Conservation (phyloP, 805 yeast species). For the Hanseniaspora guilliermondii region DNA sequence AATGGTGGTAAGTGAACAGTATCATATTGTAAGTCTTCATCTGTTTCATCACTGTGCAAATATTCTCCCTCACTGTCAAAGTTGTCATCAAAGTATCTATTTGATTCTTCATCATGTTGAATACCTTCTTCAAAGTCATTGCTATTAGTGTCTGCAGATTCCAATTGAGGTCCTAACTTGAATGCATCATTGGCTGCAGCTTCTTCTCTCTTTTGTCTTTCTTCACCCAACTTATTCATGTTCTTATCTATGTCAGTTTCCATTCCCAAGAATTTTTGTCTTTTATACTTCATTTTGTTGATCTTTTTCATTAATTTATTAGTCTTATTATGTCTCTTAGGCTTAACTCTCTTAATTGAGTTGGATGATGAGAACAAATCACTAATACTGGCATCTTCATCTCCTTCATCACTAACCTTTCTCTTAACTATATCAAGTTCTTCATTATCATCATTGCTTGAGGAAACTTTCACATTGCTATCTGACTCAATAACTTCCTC, state of each 20-base stretch:
- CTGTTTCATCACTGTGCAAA: neutral
- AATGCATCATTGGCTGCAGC: constrained; percentile 35
- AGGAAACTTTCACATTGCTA: neutral
- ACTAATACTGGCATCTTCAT: constrained; percentile 2
- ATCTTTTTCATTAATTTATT: constrained; percentile 20
- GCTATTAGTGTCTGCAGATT: constrained; percentile 14
- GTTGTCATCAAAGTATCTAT: constrained; percentile 7
- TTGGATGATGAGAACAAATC: constrained; percentile 6
- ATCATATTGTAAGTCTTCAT: constrained; percentile 12
- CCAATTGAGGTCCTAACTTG: constrained; percentile 27
- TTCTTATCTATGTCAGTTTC: constrained; percentile 18
- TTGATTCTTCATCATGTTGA: neutral
- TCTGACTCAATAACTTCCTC: constrained; percentile 30
- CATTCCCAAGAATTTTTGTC: constrained; percentile 25
- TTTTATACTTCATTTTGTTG: constrained; percentile 24
- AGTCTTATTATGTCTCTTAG: constrained; percentile 41
- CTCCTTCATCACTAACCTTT: neutral
- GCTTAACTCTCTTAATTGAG: constrained; percentile 8
- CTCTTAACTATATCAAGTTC: neutral
- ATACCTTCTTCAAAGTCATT: neutral
- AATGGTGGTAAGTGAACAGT: constrained; percentile 13
- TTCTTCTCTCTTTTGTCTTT: constrained; percentile 31
- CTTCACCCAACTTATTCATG: constrained; percentile 26
- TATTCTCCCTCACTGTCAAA: constrained; percentile 7
- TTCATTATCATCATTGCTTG: neutral